Percentiles rank a stretch among this genome's conserved stretches.
These are phyloP conservation scores for Cyphellophora attinorum DNA, from an alignment of 2,329 filamentous ascomycete species.

Conservation along the genomic window DNA sequence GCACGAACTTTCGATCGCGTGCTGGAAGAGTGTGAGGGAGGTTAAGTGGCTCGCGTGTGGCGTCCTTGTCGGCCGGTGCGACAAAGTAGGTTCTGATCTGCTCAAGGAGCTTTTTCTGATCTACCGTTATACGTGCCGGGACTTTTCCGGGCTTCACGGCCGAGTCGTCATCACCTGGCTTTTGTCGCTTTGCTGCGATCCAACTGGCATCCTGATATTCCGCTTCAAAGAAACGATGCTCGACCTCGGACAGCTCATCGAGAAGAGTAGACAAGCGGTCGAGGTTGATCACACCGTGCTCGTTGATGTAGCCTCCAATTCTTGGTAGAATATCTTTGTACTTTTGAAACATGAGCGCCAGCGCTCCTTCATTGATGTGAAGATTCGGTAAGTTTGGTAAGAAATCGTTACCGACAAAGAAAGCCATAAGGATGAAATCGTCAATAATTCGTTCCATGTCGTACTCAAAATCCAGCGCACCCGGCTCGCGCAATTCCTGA, in stretches of 20 bases:
- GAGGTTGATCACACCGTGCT: conserved; percentile 85
- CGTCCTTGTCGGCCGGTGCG: conserved; percentile 48
- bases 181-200: conserved; percentile 70
- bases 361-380: conserved; percentile 95
- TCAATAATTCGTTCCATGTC: conserved; percentile 96
- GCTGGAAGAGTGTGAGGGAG: conserved; percentile 65
- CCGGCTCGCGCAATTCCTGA: conserved; percentile 73
- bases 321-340: conserved; percentile 86
- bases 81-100: conserved; percentile 74
- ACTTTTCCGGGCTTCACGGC: conserved; percentile 48
- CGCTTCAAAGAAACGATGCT: conserved; percentile 84
- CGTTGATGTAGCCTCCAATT: conserved; percentile 91
- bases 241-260: conserved; percentile 76
- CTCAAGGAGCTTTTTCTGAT: conserved; percentile 73
- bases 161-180: conserved; percentile 53
- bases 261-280: conserved; percentile 67
- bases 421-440: conserved; percentile 98
- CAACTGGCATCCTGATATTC: conserved; percentile 83
- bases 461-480: conserved; percentile 65
- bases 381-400: conserved; percentile 90
- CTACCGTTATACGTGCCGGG: conserved; percentile 61
- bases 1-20: conserved; percentile 83
- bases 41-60: conserved; percentile 50
- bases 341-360: conserved; percentile 93
- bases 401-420: conserved; percentile 99